Evolutionary conservation across 345 rosid species (phyloP), one percentile per base, ranked within the genome.

Genomic region (Populus pruinosa): DNA sequence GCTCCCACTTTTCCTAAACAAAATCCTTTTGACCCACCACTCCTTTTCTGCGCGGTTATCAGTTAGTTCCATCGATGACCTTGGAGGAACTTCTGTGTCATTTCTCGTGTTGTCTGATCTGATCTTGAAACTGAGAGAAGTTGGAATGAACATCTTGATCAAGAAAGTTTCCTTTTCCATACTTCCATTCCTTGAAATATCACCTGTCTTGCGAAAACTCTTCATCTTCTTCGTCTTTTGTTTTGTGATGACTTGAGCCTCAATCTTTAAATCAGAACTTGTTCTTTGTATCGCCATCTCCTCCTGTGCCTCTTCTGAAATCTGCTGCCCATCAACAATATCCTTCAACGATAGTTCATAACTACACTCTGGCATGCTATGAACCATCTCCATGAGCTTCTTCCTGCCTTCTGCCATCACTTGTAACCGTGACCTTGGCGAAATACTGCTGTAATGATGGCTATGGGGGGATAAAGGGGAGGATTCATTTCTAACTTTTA

Each of bases 261-360:
- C 80, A 1, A 72, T 18, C 41, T 73, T 71, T 14, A 70, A 69
- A 70, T 25, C 50, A 33, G 66, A 71, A 49, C 75, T 72, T 29
- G 70, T 59, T 7, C 61, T 55, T 38, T 72, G 69, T 31, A 16
- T 13, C 3, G 21, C 69, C 49, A 47, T 49, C 47, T 70, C 65
- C 44, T 53, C 69, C 36, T 72, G 35, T 20, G 14, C 65, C 53
- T 0, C 49, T 39, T 8, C 25, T 21, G 11, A 25, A 12, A n/a
- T 70, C 11, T 73, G 72, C 53, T 78, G 78, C 72, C 78, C 81
- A 47, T 83, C 89, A 65, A 90, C 91, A 18, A 88, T 74, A 80
- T 89, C 92, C 80, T 86, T 87, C 25, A 90, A 62, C 27, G 91
- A 89, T 53, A 90, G 91, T 73, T 90, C 94, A 71, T 81, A 85